Evolutionary conservation across 768 basidiomycete species (phyloP).

Genomic region (Tricholoma terreum): DNA sequence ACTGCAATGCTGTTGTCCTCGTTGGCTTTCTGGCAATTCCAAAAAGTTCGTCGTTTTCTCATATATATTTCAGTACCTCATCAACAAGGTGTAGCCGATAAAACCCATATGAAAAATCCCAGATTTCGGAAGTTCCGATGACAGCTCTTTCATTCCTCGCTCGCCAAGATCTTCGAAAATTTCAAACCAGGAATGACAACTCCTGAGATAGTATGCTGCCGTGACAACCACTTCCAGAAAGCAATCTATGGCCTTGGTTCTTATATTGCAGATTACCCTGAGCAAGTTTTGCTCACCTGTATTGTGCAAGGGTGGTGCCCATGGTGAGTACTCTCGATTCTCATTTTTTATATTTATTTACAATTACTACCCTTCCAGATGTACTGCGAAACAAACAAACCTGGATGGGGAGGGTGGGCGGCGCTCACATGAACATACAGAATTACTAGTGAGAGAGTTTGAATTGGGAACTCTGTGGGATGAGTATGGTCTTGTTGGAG

Average conservation of each 20-base stretch:
- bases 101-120: background rate
- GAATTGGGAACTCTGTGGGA: constrained; percentile 20
- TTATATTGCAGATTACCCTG: constrained; percentile 27
- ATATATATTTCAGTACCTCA: background rate
- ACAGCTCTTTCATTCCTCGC: constrained; percentile 19
- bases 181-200: constrained; percentile 20
- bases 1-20: constrained; percentile 13
- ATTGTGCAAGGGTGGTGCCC: constrained; percentile 26
- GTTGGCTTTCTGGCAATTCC: constrained; percentile 20
- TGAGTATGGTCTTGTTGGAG: constrained; percentile 23
- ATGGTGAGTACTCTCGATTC: constrained; percentile 15
- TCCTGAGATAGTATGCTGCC: constrained; percentile 20
- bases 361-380: constrained; percentile 3
- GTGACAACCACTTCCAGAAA: constrained; percentile 22
- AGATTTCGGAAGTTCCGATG: constrained; percentile 17
- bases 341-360: background rate
- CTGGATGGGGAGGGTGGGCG: background rate
- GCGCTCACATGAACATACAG: constrained; percentile 9
- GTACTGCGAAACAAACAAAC: constrained; percentile 2
- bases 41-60: constrained; percentile 18
- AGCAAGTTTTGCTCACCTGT: constrained; percentile 20
- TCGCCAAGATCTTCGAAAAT: constrained; percentile 13
- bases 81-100: constrained; percentile 1
- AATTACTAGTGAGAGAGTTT: constrained; percentile 11
- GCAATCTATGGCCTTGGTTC: constrained; percentile 26